Percentiles rank a stretch among this genome's conserved stretches.
Evolutionary conservation across 345 rosid species (phyloP).

Genomic region (Laguncularia racemosa): DNA sequence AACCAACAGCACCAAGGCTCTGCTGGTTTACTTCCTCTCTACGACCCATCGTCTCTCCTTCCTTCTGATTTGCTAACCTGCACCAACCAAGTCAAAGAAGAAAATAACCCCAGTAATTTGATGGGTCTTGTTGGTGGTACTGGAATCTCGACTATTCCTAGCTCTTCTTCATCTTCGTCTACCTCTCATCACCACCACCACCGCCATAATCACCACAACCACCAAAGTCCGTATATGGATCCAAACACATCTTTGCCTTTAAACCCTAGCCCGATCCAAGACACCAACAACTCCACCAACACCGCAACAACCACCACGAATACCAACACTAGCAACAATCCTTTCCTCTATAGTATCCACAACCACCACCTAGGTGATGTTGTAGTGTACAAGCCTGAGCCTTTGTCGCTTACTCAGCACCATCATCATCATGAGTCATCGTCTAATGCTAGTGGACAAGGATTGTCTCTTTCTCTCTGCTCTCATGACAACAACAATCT

Average conservation of each 20-base stretch:
- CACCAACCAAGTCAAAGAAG: constrained; percentile 34
- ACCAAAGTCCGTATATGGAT: constrained; percentile 20
- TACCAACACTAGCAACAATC: constrained; percentile 4
- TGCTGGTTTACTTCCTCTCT: constrained; percentile 27
- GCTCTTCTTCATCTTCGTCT: constrained; percentile 26
- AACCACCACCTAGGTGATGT: constrained; percentile 25
- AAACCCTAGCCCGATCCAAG: constrained; percentile 43
- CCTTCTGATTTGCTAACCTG: constrained; percentile 42
- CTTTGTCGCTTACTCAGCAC: constrained; percentile 21
- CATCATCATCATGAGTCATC: not conserved
- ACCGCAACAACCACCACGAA: constrained; percentile 33
- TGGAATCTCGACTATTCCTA: constrained; percentile 2
- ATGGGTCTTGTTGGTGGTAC: constrained; percentile 35
- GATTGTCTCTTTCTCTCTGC: constrained; percentile 61
- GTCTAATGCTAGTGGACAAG: constrained; percentile 21
- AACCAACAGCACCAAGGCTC: constrained; percentile 7
- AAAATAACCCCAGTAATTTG: constrained; percentile 25
- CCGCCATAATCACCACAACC: not conserved
- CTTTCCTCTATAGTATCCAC: constrained; percentile 20
- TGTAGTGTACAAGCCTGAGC: constrained; percentile 45
- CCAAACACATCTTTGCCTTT: constrained; percentile 35
- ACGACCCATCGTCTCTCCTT: constrained; percentile 38
- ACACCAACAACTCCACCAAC: constrained; percentile 14
- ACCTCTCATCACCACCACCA: constrained; percentile 18
- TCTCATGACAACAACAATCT: constrained; percentile 27